Evolutionary conservation across 2,329 filamentous ascomycete species (phyloP), one percentile per base, ranked within the genome.

Genomic region (Botrytis fragariae): DNA sequence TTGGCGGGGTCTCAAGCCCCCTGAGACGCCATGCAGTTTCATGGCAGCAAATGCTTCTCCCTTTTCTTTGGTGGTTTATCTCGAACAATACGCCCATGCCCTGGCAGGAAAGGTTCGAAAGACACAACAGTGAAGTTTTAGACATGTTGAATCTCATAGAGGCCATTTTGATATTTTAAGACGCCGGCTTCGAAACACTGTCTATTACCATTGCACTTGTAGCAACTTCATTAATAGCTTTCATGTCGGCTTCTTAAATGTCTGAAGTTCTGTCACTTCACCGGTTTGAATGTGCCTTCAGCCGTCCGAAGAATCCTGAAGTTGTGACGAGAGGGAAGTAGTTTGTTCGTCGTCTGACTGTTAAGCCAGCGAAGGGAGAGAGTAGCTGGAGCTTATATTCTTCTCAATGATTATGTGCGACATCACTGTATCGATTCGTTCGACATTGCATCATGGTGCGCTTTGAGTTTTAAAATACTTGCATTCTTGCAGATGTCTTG

Each of bases 1-100:
- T 59, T 72, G 62, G 62, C 29, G 63, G 45, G 57, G 62, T 72
- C 51, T 72, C 71, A 72, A 72, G 62, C 71, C 62, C 22, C 62
- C 7, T 32, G 25, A 29, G 29, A 32, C 51, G 48, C 62, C 71
- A 72, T 68, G 51, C 37, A 72, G 51, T 72, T 61, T 68, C 71
- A 72, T 67, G 62, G 71, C 42, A 68, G 22, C 37, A 60, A 29
- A 29, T 44, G 29, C 12, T 39, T 45, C 22, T 54, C 35, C 32
- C 25, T 57, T 44, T 37, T n/a, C 45, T n/a, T 8, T 70, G 54
- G 35, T 48, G 12, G 35, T n/a, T 45, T 72, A 6, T 57, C 48
- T 57, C 37, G 37, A 57, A 29, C 59, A 37, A 72, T 67, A 59
- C 37, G 45, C 35, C 32, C 14, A 37, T 32, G 20, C 18, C 51